phyloP scores from a whole-genome alignment of 331 rosid species.

The Malus hybrid region DNA sequence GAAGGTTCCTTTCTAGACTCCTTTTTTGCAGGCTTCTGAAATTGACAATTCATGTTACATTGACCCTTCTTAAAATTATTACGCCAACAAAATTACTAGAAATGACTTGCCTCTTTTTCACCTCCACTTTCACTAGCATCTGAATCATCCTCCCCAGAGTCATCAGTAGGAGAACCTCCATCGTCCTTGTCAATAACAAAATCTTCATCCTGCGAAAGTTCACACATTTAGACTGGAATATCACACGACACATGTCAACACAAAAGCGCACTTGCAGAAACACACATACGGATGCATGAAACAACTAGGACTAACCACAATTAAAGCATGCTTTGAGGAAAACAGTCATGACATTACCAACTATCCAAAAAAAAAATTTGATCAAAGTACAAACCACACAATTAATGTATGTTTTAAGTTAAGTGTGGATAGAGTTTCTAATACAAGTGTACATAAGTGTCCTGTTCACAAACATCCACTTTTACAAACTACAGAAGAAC shows the following conservation, averaged over 20 bases:
- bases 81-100: constrained; percentile 11
- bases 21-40: constrained; percentile 87
- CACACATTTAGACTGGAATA: constrained; percentile 2
- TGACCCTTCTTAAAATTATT: not conserved
- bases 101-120: constrained; percentile 67
- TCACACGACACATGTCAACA: constrained; percentile 3
- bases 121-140: constrained; percentile 69
- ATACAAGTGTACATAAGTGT: not conserved
- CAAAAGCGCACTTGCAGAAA: not conserved
- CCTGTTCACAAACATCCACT: not conserved
- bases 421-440: not conserved
- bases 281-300: not conserved
- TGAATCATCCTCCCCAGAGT: constrained; percentile 86
- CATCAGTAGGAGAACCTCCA: constrained; percentile 94
- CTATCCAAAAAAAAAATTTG: not conserved
- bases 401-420: not conserved
- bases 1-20: constrained; percentile 62
- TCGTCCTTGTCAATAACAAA: constrained; percentile 84
- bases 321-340: not conserved
- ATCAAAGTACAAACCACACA: not conserved
- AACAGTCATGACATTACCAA: not conserved
- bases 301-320: not conserved
- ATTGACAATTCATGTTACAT: constrained; percentile 10
- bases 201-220: constrained; percentile 67
- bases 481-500: not conserved